Conservation (phyloP, 352 stramenopile species). For the Phytopythium aichiense region DNA sequence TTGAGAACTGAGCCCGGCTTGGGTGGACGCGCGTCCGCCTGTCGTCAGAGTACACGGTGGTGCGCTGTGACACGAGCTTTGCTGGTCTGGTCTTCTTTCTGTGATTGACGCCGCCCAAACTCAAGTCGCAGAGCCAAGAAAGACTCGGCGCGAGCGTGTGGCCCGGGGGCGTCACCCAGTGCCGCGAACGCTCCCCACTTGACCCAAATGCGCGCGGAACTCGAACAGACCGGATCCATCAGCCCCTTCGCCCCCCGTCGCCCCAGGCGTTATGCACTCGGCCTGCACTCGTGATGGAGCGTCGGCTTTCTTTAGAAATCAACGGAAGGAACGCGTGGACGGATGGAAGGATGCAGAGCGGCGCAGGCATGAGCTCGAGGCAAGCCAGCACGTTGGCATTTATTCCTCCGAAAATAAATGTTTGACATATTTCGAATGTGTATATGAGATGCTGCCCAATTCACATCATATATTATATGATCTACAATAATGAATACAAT, state of each 20-base stretch:
- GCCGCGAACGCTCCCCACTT: not conserved
- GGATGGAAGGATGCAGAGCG: too few species aligned
- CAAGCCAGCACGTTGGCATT: too few species aligned
- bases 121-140: slow-evolving; percentile 3
- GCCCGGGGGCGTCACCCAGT: not conserved
- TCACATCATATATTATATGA: too few species aligned
- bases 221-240: not conserved
- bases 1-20: not conserved
- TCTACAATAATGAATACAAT: too few species aligned
- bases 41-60: not conserved
- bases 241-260: not conserved
- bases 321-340: not conserved
- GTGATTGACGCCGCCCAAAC: not conserved
- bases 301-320: not conserved
- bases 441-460: too few species aligned
- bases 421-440: too few species aligned
- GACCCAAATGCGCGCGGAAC: not conserved
- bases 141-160: slow-evolving; percentile 3
- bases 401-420: too few species aligned
- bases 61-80: not conserved
- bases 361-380: too few species aligned
- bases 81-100: slow-evolving; percentile 1
- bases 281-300: not conserved
- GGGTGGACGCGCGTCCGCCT: not conserved
- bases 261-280: not conserved